Percentiles rank a stretch among this genome's conserved stretches.
Evolutionary conservation across 352 stramenopile genomes (phyloP).

Genomic region (Globisporangium mamillatum): DNA sequence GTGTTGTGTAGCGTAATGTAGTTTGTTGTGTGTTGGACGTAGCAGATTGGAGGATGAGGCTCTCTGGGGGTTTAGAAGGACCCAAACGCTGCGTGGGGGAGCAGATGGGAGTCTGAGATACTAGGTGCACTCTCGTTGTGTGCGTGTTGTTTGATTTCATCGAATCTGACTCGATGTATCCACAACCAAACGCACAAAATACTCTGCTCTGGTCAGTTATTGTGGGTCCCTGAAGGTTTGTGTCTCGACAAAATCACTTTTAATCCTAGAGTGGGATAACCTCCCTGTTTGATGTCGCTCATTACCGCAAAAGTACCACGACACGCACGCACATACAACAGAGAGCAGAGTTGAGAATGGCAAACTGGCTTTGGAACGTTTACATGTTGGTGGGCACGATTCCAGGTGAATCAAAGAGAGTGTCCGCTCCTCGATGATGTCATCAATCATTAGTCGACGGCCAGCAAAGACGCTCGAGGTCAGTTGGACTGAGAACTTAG

Average conservation of each 20-base stretch:
- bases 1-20: neutral
- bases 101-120: neutral
- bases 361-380: neutral
- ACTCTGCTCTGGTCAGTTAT: too few relatives aligned
- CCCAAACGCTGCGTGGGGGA: neutral
- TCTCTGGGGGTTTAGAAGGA: neutral
- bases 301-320: too few relatives aligned
- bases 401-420: neutral
- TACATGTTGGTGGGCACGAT: neutral
- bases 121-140: neutral
- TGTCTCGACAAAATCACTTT: too few relatives aligned
- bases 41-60: conserved; percentile 11
- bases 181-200: too few relatives aligned
- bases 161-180: too few relatives aligned
- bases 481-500: too few relatives aligned
- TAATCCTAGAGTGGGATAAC: too few relatives aligned
- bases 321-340: neutral
- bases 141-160: neutral
- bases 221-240: too few relatives aligned
- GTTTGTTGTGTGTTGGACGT: neutral
- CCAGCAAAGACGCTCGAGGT: too few relatives aligned
- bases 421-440: too few relatives aligned
- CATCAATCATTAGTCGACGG: too few relatives aligned
- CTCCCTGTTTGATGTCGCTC: too few relatives aligned
- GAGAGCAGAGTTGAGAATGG: neutral